phyloP scores from a whole-genome alignment of 352 stramenopile species.

The Pythium dissimile region DNA sequence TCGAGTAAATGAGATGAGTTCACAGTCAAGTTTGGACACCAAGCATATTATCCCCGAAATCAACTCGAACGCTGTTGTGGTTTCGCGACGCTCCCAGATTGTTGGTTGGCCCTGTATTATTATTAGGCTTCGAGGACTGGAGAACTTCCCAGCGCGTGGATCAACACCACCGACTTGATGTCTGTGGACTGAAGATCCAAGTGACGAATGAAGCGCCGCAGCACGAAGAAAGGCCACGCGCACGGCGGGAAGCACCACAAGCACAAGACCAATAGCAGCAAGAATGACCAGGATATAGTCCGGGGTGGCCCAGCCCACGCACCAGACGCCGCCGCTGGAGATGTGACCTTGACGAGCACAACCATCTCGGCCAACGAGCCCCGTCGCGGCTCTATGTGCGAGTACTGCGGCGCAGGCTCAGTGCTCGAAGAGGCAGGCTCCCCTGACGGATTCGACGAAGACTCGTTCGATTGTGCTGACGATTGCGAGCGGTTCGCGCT shows the following conservation, averaged over 20 bases:
- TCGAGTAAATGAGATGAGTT: constrained; percentile 67
- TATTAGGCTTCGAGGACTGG: no score
- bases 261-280: constrained; percentile 5
- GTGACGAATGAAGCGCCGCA: constrained; percentile 22
- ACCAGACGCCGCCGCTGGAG: no score
- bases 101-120: no score
- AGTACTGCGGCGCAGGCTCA: constrained; percentile 12
- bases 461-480: constrained; percentile 13
- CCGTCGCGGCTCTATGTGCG: constrained; percentile 14
- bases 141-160: no score
- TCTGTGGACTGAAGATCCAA: neutral
- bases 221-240: constrained; percentile 23
- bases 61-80: no score
- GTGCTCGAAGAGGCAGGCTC: neutral
- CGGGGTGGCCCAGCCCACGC: no score
- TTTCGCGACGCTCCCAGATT: no score
- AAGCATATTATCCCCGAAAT: no score
- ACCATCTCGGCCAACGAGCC: neutral
- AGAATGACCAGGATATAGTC: neutral
- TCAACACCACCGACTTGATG: no score
- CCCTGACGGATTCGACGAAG: constrained; percentile 5
- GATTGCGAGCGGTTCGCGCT: constrained; percentile 4
- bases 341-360: no score
- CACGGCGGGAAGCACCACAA: constrained; percentile 16
- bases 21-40: no score